Evolutionary conservation across 139 green algal species (phyloP).

Genomic region (Raphidocelis subcapitata): DNA sequence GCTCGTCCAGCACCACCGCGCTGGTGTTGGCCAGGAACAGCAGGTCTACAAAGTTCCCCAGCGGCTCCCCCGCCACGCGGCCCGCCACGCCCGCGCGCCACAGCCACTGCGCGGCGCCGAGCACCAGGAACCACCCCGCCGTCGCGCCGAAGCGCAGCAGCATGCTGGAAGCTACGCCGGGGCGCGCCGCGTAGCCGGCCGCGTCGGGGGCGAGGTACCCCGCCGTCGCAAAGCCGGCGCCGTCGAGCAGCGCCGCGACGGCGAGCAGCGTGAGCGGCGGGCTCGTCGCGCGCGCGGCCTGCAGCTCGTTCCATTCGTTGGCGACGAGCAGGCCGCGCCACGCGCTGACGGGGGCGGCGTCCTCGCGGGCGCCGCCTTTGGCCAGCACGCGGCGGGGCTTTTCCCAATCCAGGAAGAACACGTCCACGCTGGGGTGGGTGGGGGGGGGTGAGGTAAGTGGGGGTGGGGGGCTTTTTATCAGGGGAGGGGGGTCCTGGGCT

Average conservation of each 20-base stretch:
- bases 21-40: slow-evolving; percentile 70
- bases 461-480: neutral
- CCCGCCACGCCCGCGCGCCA: slow-evolving; percentile 34
- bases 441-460: neutral
- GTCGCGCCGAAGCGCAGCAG: slow-evolving; percentile 51
- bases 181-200: slow-evolving; percentile 33
- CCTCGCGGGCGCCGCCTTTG: slow-evolving; percentile 42
- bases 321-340: slow-evolving; percentile 63
- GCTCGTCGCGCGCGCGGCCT: slow-evolving; percentile 5
- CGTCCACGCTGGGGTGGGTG: slow-evolving; percentile 34
- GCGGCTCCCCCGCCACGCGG: slow-evolving; percentile 47
- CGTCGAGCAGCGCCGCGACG: slow-evolving; percentile 38
- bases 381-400: slow-evolving; percentile 49
- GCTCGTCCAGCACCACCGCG: slow-evolving; percentile 53
- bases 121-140: slow-evolving; percentile 38
- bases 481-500: too few species aligned
- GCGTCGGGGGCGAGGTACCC: slow-evolving; percentile 42
- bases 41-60: slow-evolving; percentile 63
- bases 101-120: slow-evolving; percentile 41
- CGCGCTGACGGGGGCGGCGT: slow-evolving; percentile 44
- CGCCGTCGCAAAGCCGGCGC: slow-evolving; percentile 31
- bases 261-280: neutral
- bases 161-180: slow-evolving; percentile 35
- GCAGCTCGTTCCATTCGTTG: slow-evolving; percentile 68
- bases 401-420: slow-evolving; percentile 78